Conservation (phyloP, 2,329 filamentous ascomycete species). For the Fusarium marasasianum region DNA sequence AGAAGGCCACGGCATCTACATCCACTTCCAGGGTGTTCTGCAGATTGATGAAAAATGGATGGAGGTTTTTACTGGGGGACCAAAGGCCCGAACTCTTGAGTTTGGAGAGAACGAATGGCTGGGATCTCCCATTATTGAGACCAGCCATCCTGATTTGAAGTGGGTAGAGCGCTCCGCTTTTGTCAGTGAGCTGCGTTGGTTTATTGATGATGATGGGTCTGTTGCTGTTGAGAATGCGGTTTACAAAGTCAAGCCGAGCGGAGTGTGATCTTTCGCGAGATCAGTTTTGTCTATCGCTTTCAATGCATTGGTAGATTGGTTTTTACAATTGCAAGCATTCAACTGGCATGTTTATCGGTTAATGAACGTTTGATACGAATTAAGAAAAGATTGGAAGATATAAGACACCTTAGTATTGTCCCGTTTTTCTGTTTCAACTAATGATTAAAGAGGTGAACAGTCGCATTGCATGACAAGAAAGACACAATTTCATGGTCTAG, state of each 20-base stretch:
- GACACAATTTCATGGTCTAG: background rate
- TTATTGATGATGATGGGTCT: background rate
- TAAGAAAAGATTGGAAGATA: rapidly evolving
- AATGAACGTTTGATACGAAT: rapidly evolving
- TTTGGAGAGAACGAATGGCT: conserved; percentile 14
- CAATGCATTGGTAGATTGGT: too few relatives aligned
- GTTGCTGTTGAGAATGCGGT: conserved; percentile 6
- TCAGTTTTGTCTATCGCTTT: too few relatives aligned
- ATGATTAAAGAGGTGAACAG: rapidly evolving
- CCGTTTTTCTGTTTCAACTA: rapidly evolving
- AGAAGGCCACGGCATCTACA: background rate
- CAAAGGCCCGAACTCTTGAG: background rate
- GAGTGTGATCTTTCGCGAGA: too few relatives aligned
- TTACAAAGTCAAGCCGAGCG: background rate
- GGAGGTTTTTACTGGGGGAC: background rate
- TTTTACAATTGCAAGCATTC: too few relatives aligned
- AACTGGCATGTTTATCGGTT: too few relatives aligned
- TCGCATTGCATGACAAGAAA: rapidly evolving
- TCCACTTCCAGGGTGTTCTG: background rate
- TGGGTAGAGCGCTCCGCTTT: conserved; percentile 6
- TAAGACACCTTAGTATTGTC: rapidly evolving
- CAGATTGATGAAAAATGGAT: conserved; percentile 14
- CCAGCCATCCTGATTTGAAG: background rate
- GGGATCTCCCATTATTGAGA: background rate
- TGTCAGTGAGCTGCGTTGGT: conserved; percentile 4